phyloP scores from a whole-genome alignment of 148 eudicot genomes.

The Amaranthus cruentus region DNA sequence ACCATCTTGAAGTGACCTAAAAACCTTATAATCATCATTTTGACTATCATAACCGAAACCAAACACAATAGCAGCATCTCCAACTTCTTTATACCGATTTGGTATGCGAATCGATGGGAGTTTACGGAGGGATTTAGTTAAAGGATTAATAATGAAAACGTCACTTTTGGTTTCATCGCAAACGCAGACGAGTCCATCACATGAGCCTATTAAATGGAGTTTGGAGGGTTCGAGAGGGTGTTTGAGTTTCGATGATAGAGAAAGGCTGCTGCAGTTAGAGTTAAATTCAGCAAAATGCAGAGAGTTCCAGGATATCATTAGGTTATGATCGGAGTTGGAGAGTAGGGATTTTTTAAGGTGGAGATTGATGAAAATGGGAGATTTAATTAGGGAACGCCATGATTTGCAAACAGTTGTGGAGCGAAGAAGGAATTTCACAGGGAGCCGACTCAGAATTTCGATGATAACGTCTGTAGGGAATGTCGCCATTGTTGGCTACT shows the following conservation, averaged over 20 bases:
- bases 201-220: not conserved
- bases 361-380: slow-evolving; percentile 6
- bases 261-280: not conserved
- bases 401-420: slow-evolving; percentile 9
- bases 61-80: not conserved
- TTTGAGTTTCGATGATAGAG: not conserved
- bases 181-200: slow-evolving; percentile 11
- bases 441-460: slow-evolving; percentile 4
- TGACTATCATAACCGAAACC: slow-evolving; percentile 9
- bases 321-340: slow-evolving; percentile 2
- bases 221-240: slow-evolving; percentile 7
- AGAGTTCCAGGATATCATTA: not conserved
- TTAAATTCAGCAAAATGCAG: not conserved
- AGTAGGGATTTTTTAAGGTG: slow-evolving; percentile 8
- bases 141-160: slow-evolving; percentile 5
- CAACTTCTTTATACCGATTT: not conserved
- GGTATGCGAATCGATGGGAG: not conserved
- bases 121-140: not conserved
- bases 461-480: not conserved
- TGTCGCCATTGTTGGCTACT: slow-evolving; percentile 5
- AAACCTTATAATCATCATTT: not conserved
- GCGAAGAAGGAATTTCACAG: slow-evolving; percentile 4
- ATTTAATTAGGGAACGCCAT: slow-evolving; percentile 10
- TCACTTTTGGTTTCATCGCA: not conserved
- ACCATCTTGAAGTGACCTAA: not conserved